Base-by-base conservation (phyloP, 202 grass and related monocot genomes). In the Bolboschoenoplectus hybrid region DNA sequence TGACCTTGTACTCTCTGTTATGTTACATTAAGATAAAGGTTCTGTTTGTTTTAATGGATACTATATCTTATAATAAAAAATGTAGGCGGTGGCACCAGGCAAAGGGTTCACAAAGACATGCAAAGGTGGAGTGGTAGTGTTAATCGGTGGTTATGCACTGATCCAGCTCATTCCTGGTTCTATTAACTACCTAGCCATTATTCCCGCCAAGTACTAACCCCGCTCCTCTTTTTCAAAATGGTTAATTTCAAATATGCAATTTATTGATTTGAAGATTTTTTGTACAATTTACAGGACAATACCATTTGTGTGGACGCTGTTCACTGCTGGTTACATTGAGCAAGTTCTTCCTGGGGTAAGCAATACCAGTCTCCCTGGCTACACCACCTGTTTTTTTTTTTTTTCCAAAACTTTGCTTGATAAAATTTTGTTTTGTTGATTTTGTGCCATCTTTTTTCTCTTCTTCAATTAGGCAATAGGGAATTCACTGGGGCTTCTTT, bases 71-170 rank as follows among this genome's bases (percentile, higher is more conserved):
- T 70, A 86, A 73, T 53, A 4, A 81, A 8, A 87, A 46, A 35
- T 77, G 74, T 80, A 60, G 44, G 82, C 16, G 52, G 82, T 93
- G 83, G 82, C 74, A 81, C 90, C 91, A 9, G 91, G 90, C 61
- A 97, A 97, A 93, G 97, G 91, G 87, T 99, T 97, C 88, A 99
- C 97, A 70, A 86, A 82, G 78, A 97, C 94, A 81, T 99, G 93
- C 91, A 99, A 99, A 82, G 93, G 93, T 70, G 93, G 95, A 45
- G 89, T 88, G 65, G 92, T 94, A 61, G 81, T 97, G 26, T 88
- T 99, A 50, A 66, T 99, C 76, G 89, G 90, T 13, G 97, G 97
- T 89, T 97, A 94, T 82, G 92, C 91, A 26, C 87, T 99, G 60
- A 90, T 99, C 43, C 92, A 99, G 76, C 87, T 99, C 17, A 51